phyloP scores from a whole-genome alignment of 2,329 filamentous ascomycete genomes.

The Cercospora sojina region DNA sequence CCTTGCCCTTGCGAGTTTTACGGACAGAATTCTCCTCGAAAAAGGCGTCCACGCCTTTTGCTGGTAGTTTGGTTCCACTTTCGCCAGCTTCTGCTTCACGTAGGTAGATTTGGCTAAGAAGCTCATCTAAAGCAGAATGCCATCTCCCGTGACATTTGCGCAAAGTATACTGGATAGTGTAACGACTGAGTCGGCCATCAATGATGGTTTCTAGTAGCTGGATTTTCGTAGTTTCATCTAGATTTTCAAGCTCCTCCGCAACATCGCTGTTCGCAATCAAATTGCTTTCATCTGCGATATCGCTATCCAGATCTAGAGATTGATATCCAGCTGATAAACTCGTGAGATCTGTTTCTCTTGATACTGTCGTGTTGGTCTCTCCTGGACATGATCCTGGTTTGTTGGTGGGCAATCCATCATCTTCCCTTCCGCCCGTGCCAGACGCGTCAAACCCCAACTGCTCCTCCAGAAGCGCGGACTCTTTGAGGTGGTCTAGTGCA shows the following conservation, averaged over 20 bases:
- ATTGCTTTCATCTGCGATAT: constrained; percentile 25
- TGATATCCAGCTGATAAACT: constrained; percentile 51
- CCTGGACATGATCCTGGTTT: constrained; percentile 40
- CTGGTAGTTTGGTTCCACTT: constrained; percentile 44
- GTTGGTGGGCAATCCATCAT: constrained; percentile 18
- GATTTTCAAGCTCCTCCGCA: constrained; percentile 40
- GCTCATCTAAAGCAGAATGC: constrained; percentile 70
- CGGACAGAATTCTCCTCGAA: constrained; percentile 55
- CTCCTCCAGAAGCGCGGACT: constrained; percentile 65
- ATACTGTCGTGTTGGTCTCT: constrained; percentile 41
- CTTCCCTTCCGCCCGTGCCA: constrained; percentile 57
- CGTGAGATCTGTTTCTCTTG: constrained; percentile 52
- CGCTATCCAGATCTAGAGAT: constrained; percentile 32
- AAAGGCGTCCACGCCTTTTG: constrained; percentile 82
- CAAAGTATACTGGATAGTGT: constrained; percentile 66
- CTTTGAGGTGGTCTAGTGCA: constrained; percentile 65
- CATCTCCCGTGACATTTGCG: constrained; percentile 67
- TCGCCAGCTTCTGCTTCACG: constrained; percentile 61
- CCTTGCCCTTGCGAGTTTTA: constrained; percentile 48
- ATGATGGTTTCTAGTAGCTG: constrained; percentile 68
- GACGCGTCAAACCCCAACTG: constrained; percentile 70
- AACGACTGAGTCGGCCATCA: constrained; percentile 59
- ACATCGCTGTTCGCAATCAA: constrained; percentile 27
- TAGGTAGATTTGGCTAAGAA: constrained; percentile 77
- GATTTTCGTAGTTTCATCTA: constrained; percentile 63